Conservation (phyloP, 1,284 basidiomycete species). For the Tausonia pullulans region DNA sequence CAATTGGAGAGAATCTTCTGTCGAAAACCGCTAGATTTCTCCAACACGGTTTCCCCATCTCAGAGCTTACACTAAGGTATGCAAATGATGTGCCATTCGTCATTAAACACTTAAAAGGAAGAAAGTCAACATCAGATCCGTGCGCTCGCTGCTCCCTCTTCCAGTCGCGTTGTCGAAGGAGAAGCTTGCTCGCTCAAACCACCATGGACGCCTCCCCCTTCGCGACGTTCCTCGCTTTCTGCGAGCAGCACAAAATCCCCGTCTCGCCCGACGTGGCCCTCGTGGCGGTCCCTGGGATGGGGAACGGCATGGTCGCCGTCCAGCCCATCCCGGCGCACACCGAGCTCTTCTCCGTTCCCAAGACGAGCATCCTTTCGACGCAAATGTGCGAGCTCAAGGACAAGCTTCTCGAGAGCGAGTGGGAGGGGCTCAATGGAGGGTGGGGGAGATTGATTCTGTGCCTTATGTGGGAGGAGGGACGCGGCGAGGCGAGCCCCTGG, state of each 20-base stretch:
- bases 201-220: not conserved
- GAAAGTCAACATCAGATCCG: too few relatives aligned
- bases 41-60: too few relatives aligned
- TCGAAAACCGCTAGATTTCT: too few relatives aligned
- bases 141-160: too few relatives aligned
- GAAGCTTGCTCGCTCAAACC: too few relatives aligned
- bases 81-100: too few relatives aligned
- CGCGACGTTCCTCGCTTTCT: slow-evolving; percentile 7
- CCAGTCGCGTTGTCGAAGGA: too few relatives aligned
- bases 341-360: slow-evolving; percentile 71
- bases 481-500: slow-evolving; percentile 52
- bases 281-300: slow-evolving; percentile 26
- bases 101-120: too few relatives aligned
- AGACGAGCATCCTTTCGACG: slow-evolving; percentile 63
- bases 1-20: too few relatives aligned
- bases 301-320: slow-evolving; percentile 31
- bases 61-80: too few relatives aligned
- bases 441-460: slow-evolving; percentile 83
- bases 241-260: not conserved
- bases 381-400: slow-evolving; percentile 57
- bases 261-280: not conserved
- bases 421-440: slow-evolving; percentile 55
- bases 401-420: slow-evolving; percentile 48
- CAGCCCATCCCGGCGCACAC: slow-evolving; percentile 34
- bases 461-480: slow-evolving; percentile 85